Base-by-base conservation (phyloP, 1,284 basidiomycete species). In the Psilocybe mexicana region DNA sequence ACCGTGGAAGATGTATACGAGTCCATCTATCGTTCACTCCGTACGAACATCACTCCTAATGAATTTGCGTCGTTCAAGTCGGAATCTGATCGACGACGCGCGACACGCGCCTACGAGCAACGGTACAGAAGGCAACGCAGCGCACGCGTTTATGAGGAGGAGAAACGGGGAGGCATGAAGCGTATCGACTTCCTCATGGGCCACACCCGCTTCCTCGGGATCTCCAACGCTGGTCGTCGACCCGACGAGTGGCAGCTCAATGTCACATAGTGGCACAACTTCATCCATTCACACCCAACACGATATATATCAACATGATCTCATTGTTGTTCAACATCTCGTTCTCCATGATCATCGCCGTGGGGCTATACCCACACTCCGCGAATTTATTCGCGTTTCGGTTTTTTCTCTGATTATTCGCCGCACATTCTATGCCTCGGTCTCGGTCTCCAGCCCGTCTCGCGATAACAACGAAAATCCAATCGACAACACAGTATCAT, bases 41-140 rank as follows among this genome's bases (percentile, higher is more conserved):
- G 69, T 14, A 53, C 48, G 28, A 75, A 76, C 10, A 72, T 81
- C 2, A 69, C 70, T 6, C 60, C 66, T 0, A 38, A 62, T 11
- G 82, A 84, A 45, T 84, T 74, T 63, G 62, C 73, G 33, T 56
- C 63, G 0, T 64, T 78, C 2, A 71, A 72, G 0, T 67, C 70
- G 0, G 67, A 70, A n/a, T 61, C 65, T 3, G 70, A 74, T 43
- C 71, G 65, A 52, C 69, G 72, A 11, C 61, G 68, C 7, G 77
- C 80, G 2, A 74, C 75, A 0, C 64, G 66, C 2, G 75, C 79
- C 4, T 84, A 81, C 59, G 77, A 79, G 61, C 58, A 61, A 3
- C 73, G 82, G 1, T 81, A 75, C 59, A 55, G 70, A 11, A 62
- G 71, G 11, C 61, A 70, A 8, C 60, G 65, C 0, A 68, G 67